phyloP scores from a whole-genome alignment of 345 rosid genomes.

The Heritiera littoralis region DNA sequence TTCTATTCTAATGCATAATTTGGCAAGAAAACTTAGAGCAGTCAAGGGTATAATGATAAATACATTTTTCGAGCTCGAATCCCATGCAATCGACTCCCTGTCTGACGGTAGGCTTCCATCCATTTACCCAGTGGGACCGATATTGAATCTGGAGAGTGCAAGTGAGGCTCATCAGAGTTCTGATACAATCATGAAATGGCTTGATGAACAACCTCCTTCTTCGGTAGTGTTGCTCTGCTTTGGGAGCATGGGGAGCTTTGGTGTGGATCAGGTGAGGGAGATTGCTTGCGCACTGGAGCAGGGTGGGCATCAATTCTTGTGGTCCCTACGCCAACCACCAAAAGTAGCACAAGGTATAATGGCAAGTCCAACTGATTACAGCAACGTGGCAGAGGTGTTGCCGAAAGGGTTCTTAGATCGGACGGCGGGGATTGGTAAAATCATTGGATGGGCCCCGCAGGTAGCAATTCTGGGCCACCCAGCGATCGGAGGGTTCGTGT shows the following conservation, averaged over 20 bases:
- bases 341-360: not conserved
- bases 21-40: not conserved
- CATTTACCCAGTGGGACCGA: conserved; percentile 3
- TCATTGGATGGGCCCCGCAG: not conserved
- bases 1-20: no score
- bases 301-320: not conserved
- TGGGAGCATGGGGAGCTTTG: conserved; percentile 8
- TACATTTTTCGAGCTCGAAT: conserved; percentile 6
- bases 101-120: not conserved
- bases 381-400: not conserved
- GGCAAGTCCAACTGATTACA: not conserved
- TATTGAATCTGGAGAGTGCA: not conserved
- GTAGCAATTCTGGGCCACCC: not conserved
- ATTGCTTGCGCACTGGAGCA: not conserved
- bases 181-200: conserved; percentile 6
- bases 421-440: not conserved
- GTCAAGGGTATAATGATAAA: conserved; percentile 2
- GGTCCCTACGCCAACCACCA: not conserved
- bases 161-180: not conserved
- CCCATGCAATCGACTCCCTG: not conserved
- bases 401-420: not conserved
- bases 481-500: not conserved
- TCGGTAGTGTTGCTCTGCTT: conserved; percentile 8
- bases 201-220: not conserved
- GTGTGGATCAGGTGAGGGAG: not conserved